phyloP scores from a whole-genome alignment of 306 rosid species.

The Fagus crenata region DNA sequence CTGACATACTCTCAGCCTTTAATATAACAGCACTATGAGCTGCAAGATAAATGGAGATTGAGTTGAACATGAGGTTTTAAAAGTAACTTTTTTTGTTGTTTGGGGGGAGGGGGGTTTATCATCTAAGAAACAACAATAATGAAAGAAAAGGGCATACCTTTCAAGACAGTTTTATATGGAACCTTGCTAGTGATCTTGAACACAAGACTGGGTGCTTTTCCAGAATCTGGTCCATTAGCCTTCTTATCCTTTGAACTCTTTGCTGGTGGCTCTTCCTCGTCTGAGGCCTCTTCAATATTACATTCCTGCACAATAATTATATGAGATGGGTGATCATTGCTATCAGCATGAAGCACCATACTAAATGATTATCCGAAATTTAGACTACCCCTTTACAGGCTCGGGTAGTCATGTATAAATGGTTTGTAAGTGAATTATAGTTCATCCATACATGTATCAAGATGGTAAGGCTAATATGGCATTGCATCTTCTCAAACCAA shows the following conservation, averaged over 20 bases:
- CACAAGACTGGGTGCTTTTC: conserved; percentile 67
- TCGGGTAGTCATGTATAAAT: neutral
- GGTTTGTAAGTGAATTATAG: neutral
- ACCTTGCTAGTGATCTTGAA: conserved; percentile 83
- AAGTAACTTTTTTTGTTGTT: neutral
- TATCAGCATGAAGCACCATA: neutral
- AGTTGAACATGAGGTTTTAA: neutral
- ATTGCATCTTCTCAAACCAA: neutral
- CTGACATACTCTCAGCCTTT: conserved; percentile 82
- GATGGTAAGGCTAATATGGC: neutral
- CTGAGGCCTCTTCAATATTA: conserved; percentile 73
- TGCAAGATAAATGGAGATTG: conserved; percentile 40
- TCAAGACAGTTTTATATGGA: conserved; percentile 90
- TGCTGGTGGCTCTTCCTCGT: conserved; percentile 70
- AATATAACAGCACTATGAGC: conserved; percentile 81
- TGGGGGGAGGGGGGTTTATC: neutral
- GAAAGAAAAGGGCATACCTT: conserved; percentile 49
- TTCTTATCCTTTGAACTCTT: conserved; percentile 92
- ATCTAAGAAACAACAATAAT: conserved; percentile 4
- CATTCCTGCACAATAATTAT: conserved; percentile 64
- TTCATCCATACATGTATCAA: neutral
- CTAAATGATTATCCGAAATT: neutral
- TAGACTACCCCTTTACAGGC: neutral
- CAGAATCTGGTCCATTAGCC: conserved; percentile 72
- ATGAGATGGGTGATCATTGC: conserved; percentile 14